Base-by-base conservation (phyloP, 768 basidiomycete genomes). In the Naganishia friedmannii region DNA sequence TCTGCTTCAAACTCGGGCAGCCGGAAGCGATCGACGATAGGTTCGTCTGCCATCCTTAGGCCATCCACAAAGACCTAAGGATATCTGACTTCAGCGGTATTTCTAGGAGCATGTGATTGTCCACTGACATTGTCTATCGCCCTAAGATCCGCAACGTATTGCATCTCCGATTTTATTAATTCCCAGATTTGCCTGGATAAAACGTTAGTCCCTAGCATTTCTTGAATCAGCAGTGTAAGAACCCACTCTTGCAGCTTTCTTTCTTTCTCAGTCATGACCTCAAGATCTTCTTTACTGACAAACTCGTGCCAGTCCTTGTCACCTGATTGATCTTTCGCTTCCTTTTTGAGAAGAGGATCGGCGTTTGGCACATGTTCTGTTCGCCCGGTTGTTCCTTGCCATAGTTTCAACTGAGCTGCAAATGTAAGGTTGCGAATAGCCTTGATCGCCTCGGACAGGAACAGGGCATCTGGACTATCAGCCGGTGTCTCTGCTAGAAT, bases 251-350 rank as follows among this genome's bases (percentile, higher is more conserved):
- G 93, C 39, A 92, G 86, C 79, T 92, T 92, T 23, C 86, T 83
- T 77, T 92, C 92, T 53, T 88, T 83, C 82, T 91, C 91, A 13
- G 86, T 80, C 70, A 93, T 84, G 1, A 74, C 78, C 74, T 86
- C 84, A 58, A 87, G 83, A 12, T 87, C 76, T 48, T 92, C 91
- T 53, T 86, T 82, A 0, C 89, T 81, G 5, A 94, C 90, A 21
- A 96, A 81, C 78, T 94, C 90, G 77, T 91, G 87, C 93, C 93
- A 97, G 73, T 93, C 90, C 85, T 90, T 88, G 77, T 91, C 92
- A 3, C 85, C 86, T 1, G 89, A 87, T 23, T 69, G 68, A 10
- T 58, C 68, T 23, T 51, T 46, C 56, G 68, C 56, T 48, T 69
- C 68, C 15, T 63, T 63, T 37, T 63, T 63, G 45, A 66, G 65